Percentiles rank a stretch among this genome's conserved stretches.
Conservation (phyloP, 108 stramenopile genomes). For the Fragilariopsis cylindrus region DNA sequence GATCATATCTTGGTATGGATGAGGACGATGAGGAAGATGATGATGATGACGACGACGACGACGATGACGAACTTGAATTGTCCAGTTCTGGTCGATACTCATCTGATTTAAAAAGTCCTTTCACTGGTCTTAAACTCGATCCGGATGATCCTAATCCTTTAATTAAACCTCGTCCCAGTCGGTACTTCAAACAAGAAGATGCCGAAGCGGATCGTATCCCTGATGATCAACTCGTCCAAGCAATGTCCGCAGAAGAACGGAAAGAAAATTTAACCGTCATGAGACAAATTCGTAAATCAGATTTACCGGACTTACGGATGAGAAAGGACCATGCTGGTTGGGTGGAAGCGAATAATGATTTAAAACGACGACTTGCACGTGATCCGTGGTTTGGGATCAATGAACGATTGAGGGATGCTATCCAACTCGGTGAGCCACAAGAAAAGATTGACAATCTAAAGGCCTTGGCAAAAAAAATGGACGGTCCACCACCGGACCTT, state of each 20-base stretch:
- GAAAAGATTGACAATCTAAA: slow-evolving; percentile 58
- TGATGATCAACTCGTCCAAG: slow-evolving; percentile 57
- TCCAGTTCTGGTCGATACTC: slow-evolving; percentile 17
- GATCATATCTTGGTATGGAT: slow-evolving; percentile 43
- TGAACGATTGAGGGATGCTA: slow-evolving; percentile 76
- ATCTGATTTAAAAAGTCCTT: slow-evolving; percentile 43
- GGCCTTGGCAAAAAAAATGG: slow-evolving; percentile 53
- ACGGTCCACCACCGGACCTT: slow-evolving; percentile 75
- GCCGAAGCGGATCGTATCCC: slow-evolving; percentile 23
- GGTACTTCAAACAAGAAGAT: slow-evolving; percentile 48
- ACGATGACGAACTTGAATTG: slow-evolving; percentile 36
- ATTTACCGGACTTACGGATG: slow-evolving; percentile 50
- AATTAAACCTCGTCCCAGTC: slow-evolving; percentile 81
- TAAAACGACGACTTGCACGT: slow-evolving; percentile 43
- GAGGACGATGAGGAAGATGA: slow-evolving; percentile 49
- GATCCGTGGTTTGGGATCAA: slow-evolving; percentile 88
- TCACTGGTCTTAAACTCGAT: slow-evolving; percentile 61
- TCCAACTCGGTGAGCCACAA: slow-evolving; percentile 55
- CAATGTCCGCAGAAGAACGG: slow-evolving; percentile 65
- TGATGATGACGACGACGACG: slow-evolving; percentile 52
- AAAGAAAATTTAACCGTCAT: slow-evolving; percentile 73
- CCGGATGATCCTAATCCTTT: slow-evolving; percentile 79
- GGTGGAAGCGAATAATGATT: slow-evolving; percentile 71
- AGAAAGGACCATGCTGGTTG: slow-evolving; percentile 59
- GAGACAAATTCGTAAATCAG: slow-evolving; percentile 62